Evolutionary conservation across 2,329 filamentous ascomycete genomes (phyloP).

Genomic region (Fusarium sp.): DNA sequence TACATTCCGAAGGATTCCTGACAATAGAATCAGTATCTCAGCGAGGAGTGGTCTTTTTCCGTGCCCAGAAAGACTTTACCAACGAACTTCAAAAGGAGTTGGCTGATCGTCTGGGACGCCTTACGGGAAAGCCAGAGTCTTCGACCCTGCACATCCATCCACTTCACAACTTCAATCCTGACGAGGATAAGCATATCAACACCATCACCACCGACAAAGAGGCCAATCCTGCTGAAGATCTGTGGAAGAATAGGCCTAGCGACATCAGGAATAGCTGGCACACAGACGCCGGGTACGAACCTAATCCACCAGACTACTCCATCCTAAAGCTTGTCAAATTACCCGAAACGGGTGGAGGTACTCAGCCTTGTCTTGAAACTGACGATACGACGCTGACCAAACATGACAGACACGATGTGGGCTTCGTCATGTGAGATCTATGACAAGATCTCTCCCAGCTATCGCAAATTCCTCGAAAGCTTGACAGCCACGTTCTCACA

Average conservation of each 20-base stretch:
- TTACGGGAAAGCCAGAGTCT: slow-evolving; percentile 6
- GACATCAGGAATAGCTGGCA: slow-evolving; percentile 18
- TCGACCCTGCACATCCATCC: slow-evolving; percentile 8
- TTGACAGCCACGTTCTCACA: slow-evolving; percentile 4
- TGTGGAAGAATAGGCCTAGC: slow-evolving; percentile 10
- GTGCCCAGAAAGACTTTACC: neutral
- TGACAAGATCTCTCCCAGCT: slow-evolving; percentile 4
- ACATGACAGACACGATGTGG: neutral
- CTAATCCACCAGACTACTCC: slow-evolving; percentile 6
- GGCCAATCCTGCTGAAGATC: slow-evolving; percentile 3
- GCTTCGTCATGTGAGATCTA: slow-evolving; percentile 6
- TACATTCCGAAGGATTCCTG: neutral
- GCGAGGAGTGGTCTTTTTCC: slow-evolving; percentile 5
- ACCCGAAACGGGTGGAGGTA: slow-evolving; percentile 2
- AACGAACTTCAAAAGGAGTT: slow-evolving; percentile 1
- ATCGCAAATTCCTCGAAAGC: neutral
- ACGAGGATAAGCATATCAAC: slow-evolving; percentile 10
- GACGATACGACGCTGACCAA: neutral
- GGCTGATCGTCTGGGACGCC: neutral
- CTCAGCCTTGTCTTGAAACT: no score
- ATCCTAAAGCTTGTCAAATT: slow-evolving; percentile 4
- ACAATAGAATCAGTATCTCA: neutral
- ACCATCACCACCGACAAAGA: slow-evolving; percentile 6
- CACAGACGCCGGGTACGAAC: slow-evolving; percentile 12
- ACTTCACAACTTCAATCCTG: slow-evolving; percentile 2